Percentiles rank a stretch among this genome's conserved stretches.
These are phyloP conservation scores for Peniophora sp. DNA, from an alignment of 1,284 basidiomycete species.

Conservation along the genomic window DNA sequence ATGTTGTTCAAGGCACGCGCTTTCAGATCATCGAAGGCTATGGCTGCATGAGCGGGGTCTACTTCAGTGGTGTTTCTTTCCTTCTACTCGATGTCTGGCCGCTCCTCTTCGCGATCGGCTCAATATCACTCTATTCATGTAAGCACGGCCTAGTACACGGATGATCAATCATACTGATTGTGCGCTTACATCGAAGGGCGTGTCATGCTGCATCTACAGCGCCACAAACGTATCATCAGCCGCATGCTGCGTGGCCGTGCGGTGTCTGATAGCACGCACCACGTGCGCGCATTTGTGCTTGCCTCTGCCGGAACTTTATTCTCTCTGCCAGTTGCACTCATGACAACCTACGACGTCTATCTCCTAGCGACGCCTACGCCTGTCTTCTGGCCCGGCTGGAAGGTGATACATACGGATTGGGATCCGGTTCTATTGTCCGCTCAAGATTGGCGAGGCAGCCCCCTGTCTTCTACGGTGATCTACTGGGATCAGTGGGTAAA, in stretches of 20 bases:
- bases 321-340: background rate
- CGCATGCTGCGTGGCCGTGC: background rate
- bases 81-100: background rate
- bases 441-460: too few species aligned
- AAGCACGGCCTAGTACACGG: background rate
- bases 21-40: background rate
- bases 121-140: background rate
- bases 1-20: background rate
- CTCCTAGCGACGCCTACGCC: background rate
- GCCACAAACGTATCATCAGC: background rate
- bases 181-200: too few species aligned
- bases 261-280: background rate
- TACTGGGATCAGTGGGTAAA: background rate
- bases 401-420: background rate
- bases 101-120: background rate
- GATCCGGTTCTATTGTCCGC: background rate
- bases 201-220: background rate
- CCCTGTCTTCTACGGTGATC: background rate
- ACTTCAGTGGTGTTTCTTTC: background rate
- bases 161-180: background rate
- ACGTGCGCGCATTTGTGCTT: background rate
- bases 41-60: background rate
- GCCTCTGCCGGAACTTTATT: background rate
- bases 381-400: background rate
- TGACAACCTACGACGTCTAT: background rate